Evolutionary conservation across 2,329 filamentous ascomycete species (phyloP), one percentile per base, ranked within the genome.

Genomic region (Stachybotrys elegans): DNA sequence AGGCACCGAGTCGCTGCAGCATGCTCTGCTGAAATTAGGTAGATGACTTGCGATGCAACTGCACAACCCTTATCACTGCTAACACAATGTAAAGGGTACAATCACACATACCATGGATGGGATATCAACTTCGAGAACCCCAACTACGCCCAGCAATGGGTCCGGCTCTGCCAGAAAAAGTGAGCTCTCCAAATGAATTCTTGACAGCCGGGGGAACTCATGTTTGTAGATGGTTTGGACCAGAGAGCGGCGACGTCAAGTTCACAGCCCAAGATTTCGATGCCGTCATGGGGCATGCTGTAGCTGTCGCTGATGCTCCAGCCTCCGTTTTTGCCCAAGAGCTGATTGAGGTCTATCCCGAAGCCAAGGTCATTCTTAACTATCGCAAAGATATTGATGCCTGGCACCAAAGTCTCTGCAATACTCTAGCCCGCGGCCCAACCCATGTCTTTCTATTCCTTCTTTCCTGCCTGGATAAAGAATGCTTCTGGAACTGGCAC

Each of bases 311-410:
- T 7, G 72, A 75, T 48, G 52, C 62, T 2, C 64, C 71, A 3
- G 62, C 61, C 3, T 62, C 48, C 8, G 50, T 66, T 20, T 68
- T 76, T 35, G 65, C 60, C 4, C 7, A 7, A 16, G 31, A 34
- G 14, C 31, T 43, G 42, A 57, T 75, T 43, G 62, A 63, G 16
- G 56, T 72, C 12, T 75, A 74, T 45, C 73, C 73, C 0, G 61
- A 75, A 22, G 73, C 74, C 35, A 71, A 69, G 47, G 71, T 76
- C 11, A 63, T 77, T 16, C 62, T 70, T 44, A 57, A 59, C 48
- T 68, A 65, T 25, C 55, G 62, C 6, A 53, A 62, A n/a, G 67
- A 72, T 45, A 52, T 62, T 8, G 59, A 67, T 19, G 58, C 56
- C n/a, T 73, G 70, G 71, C 59, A 64, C 50, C 44, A 51, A 31